Base-by-base conservation (phyloP, 768 basidiomycete genomes). In the Chalciporus sphaerocephalus region DNA sequence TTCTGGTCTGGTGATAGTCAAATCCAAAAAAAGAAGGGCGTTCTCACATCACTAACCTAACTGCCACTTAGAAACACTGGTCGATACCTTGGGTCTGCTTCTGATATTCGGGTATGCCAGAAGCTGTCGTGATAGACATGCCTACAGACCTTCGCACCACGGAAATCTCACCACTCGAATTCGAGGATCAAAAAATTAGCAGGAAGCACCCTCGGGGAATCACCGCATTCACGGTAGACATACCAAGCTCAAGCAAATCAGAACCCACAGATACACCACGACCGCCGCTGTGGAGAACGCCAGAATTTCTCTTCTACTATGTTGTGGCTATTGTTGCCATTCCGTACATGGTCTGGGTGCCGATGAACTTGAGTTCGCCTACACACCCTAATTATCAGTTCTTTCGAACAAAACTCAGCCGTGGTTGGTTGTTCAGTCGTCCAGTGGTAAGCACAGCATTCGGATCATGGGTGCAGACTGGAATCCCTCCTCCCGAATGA, bases 341-440 rank as follows among this genome's bases (percentile, higher is more conserved):
- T 23, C 83, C 87, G 3, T 54, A 81, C 42, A 87, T 97, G 86
- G 68, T 76, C 5, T 89, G 82, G 78, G 71, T 86, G 51, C 88
- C 91, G 0, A 71, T 87, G 18, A 69, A 71, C 18, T 61, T 94
- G 52, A 94, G 92, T 60, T 74, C 70, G 45, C 54, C 75, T 28
- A 75, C 76, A 39, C 83, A 92, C 65, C 79, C 79, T 2, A 96
- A 96, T 59, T 93, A 85, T 54, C 59, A 55, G 3, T 61, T 72
- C 18, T 96, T 82, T 65, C 67, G 70, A 2, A 56, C 66, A 12
- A 72, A 74, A 47, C 68, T 97, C 3, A 80, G 79, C 0, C 52
- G 65, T 0, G 92, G 94, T 0, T 97, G 94, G 93, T 63, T 98
- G 16, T 80, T 83, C 52, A 87, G 83, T 30, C 81, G 90, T 23